Evolutionary conservation across 2,329 filamentous ascomycete species (phyloP).

Genomic region (Xylariales sp.): DNA sequence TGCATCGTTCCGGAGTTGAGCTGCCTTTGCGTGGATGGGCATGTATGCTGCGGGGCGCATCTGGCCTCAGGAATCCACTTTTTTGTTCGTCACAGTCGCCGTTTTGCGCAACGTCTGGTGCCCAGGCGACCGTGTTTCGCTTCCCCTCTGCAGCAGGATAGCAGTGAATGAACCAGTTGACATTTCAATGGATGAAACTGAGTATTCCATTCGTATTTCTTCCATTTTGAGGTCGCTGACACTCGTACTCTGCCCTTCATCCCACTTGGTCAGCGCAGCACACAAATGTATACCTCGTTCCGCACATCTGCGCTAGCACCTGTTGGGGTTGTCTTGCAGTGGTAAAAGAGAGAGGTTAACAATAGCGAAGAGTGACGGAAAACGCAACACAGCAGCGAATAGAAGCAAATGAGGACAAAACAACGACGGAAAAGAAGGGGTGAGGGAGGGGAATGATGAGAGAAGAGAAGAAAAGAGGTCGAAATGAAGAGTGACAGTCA

Average conservation of each 20-base stretch:
- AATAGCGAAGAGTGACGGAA: not conserved
- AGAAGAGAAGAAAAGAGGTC: conserved; percentile 11
- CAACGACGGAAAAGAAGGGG: conserved; percentile 1
- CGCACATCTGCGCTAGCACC: conserved; percentile 8
- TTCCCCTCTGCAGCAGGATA: not conserved
- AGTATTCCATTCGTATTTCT: no score
- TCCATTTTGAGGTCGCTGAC: no score
- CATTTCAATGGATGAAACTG: not conserved
- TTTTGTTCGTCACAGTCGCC: conserved; percentile 5
- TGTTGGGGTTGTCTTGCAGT: conserved; percentile 6
- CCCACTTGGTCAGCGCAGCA: no score
- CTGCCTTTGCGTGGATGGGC: not conserved
- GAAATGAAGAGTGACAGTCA: conserved; percentile 17
- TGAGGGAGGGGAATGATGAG: conserved; percentile 9
- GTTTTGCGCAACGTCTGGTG: conserved; percentile 9
- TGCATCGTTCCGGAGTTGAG: not conserved
- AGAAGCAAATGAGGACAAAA: conserved; percentile 3
- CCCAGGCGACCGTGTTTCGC: conserved; percentile 5
- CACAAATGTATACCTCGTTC: no score
- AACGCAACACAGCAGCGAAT: conserved; percentile 1
- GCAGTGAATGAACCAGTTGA: no score
- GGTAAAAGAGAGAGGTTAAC: not conserved
- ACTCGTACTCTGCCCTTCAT: no score
- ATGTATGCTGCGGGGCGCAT: conserved; percentile 3
- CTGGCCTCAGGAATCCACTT: conserved; percentile 3